Evolutionary conservation across 2,329 filamentous ascomycete genomes (phyloP).

Genomic region (Helicocarpus griseus): DNA sequence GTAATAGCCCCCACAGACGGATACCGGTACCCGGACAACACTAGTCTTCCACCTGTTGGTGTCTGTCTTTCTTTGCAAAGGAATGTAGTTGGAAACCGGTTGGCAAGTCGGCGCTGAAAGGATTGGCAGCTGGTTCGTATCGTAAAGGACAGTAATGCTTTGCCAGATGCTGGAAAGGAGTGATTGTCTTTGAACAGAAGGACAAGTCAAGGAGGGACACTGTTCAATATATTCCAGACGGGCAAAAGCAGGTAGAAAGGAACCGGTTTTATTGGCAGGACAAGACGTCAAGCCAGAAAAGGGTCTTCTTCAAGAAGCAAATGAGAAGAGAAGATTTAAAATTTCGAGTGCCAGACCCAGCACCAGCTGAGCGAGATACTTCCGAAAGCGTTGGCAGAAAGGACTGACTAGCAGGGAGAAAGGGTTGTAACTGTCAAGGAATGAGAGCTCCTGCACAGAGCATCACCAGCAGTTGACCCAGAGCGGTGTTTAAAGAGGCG

Average conservation of each 20-base stretch:
- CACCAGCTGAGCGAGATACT: background rate
- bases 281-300: background rate
- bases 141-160: background rate
- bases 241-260: background rate
- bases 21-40: background rate
- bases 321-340: background rate
- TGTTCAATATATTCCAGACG: background rate
- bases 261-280: background rate
- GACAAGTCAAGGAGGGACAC: background rate
- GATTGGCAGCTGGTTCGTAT: conserved; percentile 3
- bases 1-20: background rate
- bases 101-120: conserved; percentile 9
- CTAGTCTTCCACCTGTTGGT: background rate
- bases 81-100: conserved; percentile 4
- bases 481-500: background rate
- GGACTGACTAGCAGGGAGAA: background rate
- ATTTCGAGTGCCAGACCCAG: background rate
- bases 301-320: background rate
- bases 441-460: background rate
- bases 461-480: background rate
- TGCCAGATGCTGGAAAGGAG: background rate
- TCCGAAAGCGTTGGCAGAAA: background rate
- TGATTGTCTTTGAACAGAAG: background rate
- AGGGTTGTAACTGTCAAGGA: background rate
- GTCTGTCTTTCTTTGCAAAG: background rate